phyloP scores from a whole-genome alignment of 306 rosid species.

The Pyrus betulifolia region DNA sequence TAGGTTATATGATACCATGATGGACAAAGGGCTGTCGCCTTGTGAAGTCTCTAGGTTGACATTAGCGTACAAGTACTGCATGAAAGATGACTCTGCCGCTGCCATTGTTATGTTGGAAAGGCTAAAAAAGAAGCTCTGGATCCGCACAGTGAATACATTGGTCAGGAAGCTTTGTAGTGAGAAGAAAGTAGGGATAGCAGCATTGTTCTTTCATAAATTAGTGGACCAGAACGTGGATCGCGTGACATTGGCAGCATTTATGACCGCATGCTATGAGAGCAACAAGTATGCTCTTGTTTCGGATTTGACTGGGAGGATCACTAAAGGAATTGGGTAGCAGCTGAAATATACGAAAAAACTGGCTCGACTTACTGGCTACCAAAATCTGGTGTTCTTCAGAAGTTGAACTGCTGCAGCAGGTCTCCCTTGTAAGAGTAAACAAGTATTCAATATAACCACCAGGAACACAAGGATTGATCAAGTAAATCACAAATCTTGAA shows the following conservation, averaged over 20 bases:
- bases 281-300: too few relatives aligned
- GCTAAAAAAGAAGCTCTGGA: slow-evolving; percentile 67
- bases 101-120: slow-evolving; percentile 62
- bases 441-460: too few relatives aligned
- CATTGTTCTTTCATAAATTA: slow-evolving; percentile 71
- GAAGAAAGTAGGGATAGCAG: slow-evolving; percentile 78
- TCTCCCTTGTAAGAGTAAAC: too few relatives aligned
- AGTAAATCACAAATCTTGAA: too few relatives aligned
- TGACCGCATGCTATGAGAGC: too few relatives aligned
- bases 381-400: too few relatives aligned
- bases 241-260: slow-evolving; percentile 50
- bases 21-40: slow-evolving; percentile 68
- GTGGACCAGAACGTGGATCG: slow-evolving; percentile 52
- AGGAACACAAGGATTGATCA: too few relatives aligned
- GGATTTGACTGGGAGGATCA: too few relatives aligned
- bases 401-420: too few relatives aligned
- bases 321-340: too few relatives aligned
- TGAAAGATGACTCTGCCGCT: slow-evolving; percentile 49
- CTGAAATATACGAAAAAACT: too few relatives aligned
- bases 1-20: slow-evolving; percentile 50
- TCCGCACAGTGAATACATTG: slow-evolving; percentile 56
- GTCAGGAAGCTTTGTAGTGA: slow-evolving; percentile 73
- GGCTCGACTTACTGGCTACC: too few relatives aligned
- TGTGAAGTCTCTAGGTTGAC: slow-evolving; percentile 87
- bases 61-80: slow-evolving; percentile 74